Conservation (phyloP, 2,329 filamentous ascomycete species). For the Amesomyces nigricolor region DNA sequence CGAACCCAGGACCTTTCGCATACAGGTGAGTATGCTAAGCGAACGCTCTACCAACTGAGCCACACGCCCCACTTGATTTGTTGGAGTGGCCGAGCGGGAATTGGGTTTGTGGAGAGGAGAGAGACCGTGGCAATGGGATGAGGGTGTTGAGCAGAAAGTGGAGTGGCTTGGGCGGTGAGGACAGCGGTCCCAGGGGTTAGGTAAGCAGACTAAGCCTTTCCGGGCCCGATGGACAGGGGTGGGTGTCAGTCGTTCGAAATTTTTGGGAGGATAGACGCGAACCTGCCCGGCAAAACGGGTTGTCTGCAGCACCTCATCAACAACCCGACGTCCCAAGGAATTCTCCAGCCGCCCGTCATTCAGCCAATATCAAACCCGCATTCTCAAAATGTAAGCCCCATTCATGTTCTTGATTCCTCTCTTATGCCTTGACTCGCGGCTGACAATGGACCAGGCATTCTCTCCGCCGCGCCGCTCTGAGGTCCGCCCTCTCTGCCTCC, state of each 20-base stretch:
- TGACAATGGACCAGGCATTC: slow-evolving; percentile 28
- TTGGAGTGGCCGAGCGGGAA: not conserved
- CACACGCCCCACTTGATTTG: slow-evolving; percentile 18
- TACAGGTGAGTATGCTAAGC: slow-evolving; percentile 17
- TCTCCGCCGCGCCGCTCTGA: slow-evolving; percentile 31
- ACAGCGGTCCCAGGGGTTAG: not conserved
- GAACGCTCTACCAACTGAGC: slow-evolving; percentile 24
- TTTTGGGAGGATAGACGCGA: not conserved
- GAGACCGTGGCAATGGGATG: no score
- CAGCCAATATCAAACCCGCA: not conserved
- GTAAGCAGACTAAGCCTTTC: not conserved
- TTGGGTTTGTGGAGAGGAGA: not conserved
- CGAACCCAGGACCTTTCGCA: slow-evolving; percentile 25
- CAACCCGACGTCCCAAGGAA: not conserved
- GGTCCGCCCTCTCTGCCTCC: slow-evolving; percentile 31
- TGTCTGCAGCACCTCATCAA: not conserved
- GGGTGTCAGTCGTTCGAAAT: not conserved
- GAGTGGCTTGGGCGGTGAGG: no score
- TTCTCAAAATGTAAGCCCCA: slow-evolving; percentile 5
- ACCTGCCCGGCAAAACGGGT: no score
- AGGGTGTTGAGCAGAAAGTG: not conserved
- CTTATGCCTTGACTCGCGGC: not conserved
- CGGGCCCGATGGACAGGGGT: not conserved
- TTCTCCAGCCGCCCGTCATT: not conserved
- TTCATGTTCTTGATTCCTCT: not conserved